These are phyloP conservation scores for Dentiscutata heterogama DNA, from an alignment of 371 early-diverging fungal genomes.

Conservation along the genomic window DNA sequence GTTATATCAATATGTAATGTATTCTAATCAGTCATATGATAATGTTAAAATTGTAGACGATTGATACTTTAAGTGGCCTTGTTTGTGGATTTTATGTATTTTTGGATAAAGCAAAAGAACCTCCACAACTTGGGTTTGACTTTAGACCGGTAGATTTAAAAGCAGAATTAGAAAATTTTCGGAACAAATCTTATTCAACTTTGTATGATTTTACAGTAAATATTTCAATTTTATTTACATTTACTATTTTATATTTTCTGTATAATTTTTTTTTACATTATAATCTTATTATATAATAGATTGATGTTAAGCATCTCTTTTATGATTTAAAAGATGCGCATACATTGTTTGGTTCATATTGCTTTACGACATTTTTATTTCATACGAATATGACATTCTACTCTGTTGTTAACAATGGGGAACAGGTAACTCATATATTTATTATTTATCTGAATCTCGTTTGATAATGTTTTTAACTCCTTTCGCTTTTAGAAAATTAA, in stretches of 20 bases:
- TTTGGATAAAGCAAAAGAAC: background rate
- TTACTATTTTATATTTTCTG: no score
- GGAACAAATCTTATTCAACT: no score
- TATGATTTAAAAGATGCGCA: background rate
- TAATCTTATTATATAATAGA: no score
- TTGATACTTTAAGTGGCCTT: background rate
- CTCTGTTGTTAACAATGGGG: background rate
- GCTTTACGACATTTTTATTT: background rate
- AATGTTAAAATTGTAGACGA: background rate
- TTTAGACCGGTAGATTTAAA: conserved; percentile 2
- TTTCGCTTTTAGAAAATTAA: background rate
- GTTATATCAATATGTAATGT: no score
- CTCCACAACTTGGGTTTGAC: background rate
- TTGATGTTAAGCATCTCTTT: no score
- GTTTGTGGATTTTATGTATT: background rate
- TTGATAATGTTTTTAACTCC: background rate
- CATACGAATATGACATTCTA: background rate
- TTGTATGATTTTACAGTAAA: no score
- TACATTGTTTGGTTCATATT: background rate
- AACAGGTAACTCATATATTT: background rate
- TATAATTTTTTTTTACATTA: no score
- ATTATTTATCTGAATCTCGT: background rate
- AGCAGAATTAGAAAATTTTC: background rate
- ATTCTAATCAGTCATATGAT: no score
- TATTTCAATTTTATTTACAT: no score